These are phyloP conservation scores for Vitis amurensis DNA, from an alignment of 164 flowering plant species.

Conservation along the genomic window DNA sequence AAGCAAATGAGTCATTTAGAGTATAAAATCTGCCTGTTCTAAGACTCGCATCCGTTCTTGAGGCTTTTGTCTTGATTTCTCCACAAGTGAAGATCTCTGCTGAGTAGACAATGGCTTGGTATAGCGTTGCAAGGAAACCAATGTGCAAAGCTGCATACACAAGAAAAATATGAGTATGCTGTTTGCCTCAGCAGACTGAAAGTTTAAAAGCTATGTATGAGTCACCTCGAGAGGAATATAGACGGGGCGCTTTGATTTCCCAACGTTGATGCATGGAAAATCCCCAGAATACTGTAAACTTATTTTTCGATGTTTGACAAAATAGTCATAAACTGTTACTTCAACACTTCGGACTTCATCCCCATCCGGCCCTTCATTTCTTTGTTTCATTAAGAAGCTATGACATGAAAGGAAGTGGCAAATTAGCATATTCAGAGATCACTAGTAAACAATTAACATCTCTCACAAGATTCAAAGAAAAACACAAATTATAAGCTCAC, in stretches of 20 bases:
- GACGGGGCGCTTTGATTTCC: conserved; percentile 64
- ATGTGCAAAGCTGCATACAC: conserved; percentile 30
- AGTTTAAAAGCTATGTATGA: not conserved
- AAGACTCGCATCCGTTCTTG: conserved; percentile 38
- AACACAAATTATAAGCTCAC: not conserved
- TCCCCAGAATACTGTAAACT: conserved; percentile 42
- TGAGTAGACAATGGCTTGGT: conserved; percentile 36
- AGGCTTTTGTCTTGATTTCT: conserved; percentile 54
- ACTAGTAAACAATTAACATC: too few species aligned
- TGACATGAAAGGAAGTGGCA: not conserved
- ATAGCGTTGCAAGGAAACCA: conserved; percentile 47
- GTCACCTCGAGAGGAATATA: conserved; percentile 67
- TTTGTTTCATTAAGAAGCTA: conserved; percentile 21
- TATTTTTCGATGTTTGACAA: conserved; percentile 39
- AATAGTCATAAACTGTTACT: conserved; percentile 65
- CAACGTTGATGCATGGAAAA: conserved; percentile 69
- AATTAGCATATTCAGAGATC: too few species aligned
- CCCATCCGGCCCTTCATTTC: conserved; percentile 7
- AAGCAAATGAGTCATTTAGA: not conserved
- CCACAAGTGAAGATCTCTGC: conserved; percentile 42
- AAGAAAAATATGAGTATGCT: not conserved
- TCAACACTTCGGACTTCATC: conserved; percentile 24
- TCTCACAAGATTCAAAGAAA: too few species aligned
- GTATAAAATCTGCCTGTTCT: conserved; percentile 20
- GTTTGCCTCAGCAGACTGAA: conserved; percentile 28